These are phyloP conservation scores for Berberis vulgaris DNA, from an alignment of 164 flowering plant genomes.

Conservation along the genomic window DNA sequence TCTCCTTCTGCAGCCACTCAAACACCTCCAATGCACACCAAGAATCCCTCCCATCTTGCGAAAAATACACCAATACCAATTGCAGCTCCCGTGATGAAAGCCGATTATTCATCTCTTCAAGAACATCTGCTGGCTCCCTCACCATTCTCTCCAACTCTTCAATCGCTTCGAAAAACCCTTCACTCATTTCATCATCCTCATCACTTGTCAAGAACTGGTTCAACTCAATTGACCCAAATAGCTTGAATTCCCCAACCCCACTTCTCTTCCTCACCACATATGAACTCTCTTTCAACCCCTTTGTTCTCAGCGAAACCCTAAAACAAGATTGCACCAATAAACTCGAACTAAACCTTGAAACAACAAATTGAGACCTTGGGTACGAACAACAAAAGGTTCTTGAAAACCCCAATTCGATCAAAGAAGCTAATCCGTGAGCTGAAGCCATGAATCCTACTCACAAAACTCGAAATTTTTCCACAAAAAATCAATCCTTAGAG, in stretches of 20 bases:
- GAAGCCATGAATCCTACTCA: too few relatives aligned
- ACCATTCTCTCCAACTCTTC: constrained; percentile 88
- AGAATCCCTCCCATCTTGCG: constrained; percentile 91
- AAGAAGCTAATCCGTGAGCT: not conserved
- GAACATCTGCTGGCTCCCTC: constrained; percentile 79
- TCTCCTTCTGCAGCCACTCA: constrained; percentile 85
- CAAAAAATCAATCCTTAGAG: too few relatives aligned
- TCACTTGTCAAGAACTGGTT: constrained; percentile 48
- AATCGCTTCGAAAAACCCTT: constrained; percentile 74
- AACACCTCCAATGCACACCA: constrained; percentile 96
- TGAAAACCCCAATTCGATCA: constrained; percentile 2
- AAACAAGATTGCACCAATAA: constrained; percentile 6
- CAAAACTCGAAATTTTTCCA: too few relatives aligned
- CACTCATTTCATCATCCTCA: constrained; percentile 63
- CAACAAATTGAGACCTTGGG: not conserved
- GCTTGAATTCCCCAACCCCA: constrained; percentile 27
- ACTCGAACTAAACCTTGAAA: constrained; percentile 4
- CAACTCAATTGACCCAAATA: constrained; percentile 42
- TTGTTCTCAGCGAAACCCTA: constrained; percentile 14
- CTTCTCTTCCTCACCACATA: constrained; percentile 13
- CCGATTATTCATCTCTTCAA: constrained; percentile 68
- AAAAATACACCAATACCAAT: constrained; percentile 78
- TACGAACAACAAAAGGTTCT: too few relatives aligned
- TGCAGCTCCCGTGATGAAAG: constrained; percentile 70
- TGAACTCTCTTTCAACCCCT: constrained; percentile 11